Evolutionary conservation across 176 grass and related monocot genomes (phyloP).

Genomic region (Oryza rufipogon): DNA sequence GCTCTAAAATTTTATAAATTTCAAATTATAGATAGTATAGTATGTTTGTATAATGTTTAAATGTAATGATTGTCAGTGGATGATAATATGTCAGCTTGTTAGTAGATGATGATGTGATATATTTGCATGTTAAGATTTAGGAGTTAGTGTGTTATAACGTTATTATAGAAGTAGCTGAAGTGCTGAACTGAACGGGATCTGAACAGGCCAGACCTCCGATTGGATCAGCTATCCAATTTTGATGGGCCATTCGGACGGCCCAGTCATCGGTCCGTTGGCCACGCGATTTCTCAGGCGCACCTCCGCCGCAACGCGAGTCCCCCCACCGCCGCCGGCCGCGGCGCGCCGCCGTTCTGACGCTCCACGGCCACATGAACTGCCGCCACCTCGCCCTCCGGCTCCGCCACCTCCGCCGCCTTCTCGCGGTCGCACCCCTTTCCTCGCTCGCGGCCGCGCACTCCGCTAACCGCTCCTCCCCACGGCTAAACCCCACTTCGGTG

Average conservation of each 20-base stretch:
- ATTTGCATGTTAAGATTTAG: no score
- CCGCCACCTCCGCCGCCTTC: slow-evolving; percentile 43
- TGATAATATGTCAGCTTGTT: no score
- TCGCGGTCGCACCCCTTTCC: slow-evolving; percentile 23
- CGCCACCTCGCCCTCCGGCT: slow-evolving; percentile 34
- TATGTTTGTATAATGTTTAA: no score
- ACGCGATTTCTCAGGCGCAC: not conserved
- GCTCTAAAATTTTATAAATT: no score
- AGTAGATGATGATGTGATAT: no score
- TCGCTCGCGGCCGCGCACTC: not conserved
- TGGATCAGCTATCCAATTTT: not conserved
- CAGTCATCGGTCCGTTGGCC: not conserved
- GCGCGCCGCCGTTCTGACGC: not conserved
- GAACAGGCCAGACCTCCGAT: not conserved
- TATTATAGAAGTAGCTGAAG: no score
- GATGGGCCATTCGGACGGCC: not conserved
- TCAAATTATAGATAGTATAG: no score
- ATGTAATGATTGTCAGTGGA: no score
- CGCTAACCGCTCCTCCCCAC: not conserved
- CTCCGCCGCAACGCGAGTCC: not conserved
- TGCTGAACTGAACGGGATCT: no score
- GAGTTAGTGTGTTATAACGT: no score
- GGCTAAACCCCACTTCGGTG: not conserved
- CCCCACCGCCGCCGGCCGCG: not conserved
- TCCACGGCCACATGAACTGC: slow-evolving; percentile 21